phyloP scores from a whole-genome alignment of 140 eudicot species.

The Oenanthe javanica region DNA sequence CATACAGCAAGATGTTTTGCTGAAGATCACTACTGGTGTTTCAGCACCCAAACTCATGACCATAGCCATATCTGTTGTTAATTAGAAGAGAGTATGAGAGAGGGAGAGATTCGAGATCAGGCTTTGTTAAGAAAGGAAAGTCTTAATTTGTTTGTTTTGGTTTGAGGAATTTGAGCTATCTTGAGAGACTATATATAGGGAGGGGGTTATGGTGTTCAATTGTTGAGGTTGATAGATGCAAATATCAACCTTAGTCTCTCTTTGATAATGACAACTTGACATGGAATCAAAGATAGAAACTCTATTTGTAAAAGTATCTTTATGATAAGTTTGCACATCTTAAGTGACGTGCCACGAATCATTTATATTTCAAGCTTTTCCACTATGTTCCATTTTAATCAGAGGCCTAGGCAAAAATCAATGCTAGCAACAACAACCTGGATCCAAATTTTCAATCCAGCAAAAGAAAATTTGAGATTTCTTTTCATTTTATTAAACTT shows the following conservation, averaged over 20 bases:
- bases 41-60: constrained; percentile 26
- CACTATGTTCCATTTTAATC: neutral
- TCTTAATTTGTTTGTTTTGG: neutral
- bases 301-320: neutral
- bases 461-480: too few species aligned
- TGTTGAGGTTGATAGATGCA: neutral
- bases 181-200: constrained; percentile 11
- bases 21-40: constrained; percentile 39
- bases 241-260: neutral
- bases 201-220: neutral
- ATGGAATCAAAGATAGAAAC: neutral
- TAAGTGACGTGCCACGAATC: neutral
- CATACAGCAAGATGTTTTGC: constrained; percentile 34
- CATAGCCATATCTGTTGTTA: constrained; percentile 24
- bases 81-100: neutral
- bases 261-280: constrained; percentile 6
- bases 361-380: neutral
- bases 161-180: constrained; percentile 2
- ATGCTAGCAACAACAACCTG: too few species aligned
- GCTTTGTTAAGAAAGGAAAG: neutral
- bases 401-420: neutral
- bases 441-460: too few species aligned
- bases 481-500: neutral
- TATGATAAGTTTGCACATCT: constrained; percentile 5
- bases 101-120: neutral